These are phyloP conservation scores for Globisporangium viniferum DNA, from an alignment of 352 stramenopile species.

Conservation along the genomic window DNA sequence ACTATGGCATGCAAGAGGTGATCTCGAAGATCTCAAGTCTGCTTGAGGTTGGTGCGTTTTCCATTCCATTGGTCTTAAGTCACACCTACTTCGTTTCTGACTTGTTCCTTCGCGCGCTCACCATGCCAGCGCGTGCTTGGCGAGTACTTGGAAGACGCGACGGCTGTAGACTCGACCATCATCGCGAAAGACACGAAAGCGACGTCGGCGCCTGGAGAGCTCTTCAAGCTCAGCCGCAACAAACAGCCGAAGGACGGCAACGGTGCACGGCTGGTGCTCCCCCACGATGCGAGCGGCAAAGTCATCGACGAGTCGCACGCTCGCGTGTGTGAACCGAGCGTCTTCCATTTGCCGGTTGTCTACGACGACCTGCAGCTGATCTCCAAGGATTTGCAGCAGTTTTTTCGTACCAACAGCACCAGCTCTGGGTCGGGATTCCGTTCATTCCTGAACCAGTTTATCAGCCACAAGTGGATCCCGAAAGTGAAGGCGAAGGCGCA, in stretches of 20 bases:
- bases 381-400: conserved; percentile 54
- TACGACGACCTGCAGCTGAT: conserved; percentile 71
- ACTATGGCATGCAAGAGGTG: conserved; percentile 68
- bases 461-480: conserved; percentile 70
- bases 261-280: conserved; percentile 19
- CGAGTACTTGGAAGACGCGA: conserved; percentile 60
- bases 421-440: conserved; percentile 33
- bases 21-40: conserved; percentile 60
- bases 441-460: conserved; percentile 64
- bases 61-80: neutral
- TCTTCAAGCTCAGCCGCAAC: conserved; percentile 71
- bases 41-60: conserved; percentile 38
- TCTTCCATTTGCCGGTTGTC: conserved; percentile 73
- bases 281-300: conserved; percentile 22
- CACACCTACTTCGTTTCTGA: neutral
- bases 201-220: conserved; percentile 18
- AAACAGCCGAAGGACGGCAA: conserved; percentile 33
- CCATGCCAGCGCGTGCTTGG: conserved; percentile 43
- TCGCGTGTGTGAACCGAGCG: conserved; percentile 64
- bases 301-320: conserved; percentile 24
- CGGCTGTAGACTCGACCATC: conserved; percentile 17
- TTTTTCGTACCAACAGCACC: conserved; percentile 25
- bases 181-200: conserved; percentile 21
- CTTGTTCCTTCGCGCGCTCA: neutral
- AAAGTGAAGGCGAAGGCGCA: conserved; percentile 70